A percentile compares a stretch with the other conserved stretches of the same genome.
Evolutionary conservation across 2,329 filamentous ascomycete species (phyloP).

Genomic region (Pseudogymnoascus sp.): DNA sequence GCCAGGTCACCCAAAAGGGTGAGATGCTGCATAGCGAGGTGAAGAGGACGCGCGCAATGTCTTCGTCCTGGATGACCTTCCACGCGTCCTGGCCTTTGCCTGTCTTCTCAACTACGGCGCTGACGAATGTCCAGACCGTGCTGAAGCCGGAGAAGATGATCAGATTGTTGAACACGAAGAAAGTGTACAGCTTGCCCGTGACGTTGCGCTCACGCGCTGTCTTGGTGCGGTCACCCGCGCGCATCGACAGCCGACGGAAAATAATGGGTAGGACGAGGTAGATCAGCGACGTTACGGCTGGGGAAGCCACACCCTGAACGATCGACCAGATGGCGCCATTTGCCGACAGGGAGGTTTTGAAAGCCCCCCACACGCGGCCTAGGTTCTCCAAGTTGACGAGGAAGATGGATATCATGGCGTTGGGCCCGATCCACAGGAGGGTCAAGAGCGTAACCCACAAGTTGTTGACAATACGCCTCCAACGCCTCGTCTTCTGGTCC

Average conservation of each 20-base stretch:
- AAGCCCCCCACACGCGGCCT: slow-evolving; percentile 68
- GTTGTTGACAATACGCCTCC: slow-evolving; percentile 69
- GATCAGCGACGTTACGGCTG: slow-evolving; percentile 76
- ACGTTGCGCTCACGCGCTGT: slow-evolving; percentile 89
- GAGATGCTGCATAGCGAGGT: slow-evolving; percentile 72
- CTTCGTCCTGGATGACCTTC: slow-evolving; percentile 55
- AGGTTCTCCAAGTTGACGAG: slow-evolving; percentile 77
- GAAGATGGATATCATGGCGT: slow-evolving; percentile 91
- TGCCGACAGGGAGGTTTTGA: slow-evolving; percentile 52
- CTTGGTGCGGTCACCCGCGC: slow-evolving; percentile 83
- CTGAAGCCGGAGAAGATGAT: slow-evolving; percentile 91
- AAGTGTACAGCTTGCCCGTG: slow-evolving; percentile 79
- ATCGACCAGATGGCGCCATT: slow-evolving; percentile 70
- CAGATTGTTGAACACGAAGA: slow-evolving; percentile 97
- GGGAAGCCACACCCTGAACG: slow-evolving; percentile 84
- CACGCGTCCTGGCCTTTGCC: slow-evolving; percentile 52
- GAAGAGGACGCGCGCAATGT: slow-evolving; percentile 58
- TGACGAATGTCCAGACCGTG: slow-evolving; percentile 66
- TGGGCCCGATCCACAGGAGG: slow-evolving; percentile 79
- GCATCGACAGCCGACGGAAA: slow-evolving; percentile 77
- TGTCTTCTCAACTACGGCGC: slow-evolving; percentile 52
- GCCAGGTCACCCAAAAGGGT: slow-evolving; percentile 88
- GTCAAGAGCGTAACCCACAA: slow-evolving; percentile 79
- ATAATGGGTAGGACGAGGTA: slow-evolving; percentile 85
- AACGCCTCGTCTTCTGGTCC: slow-evolving; percentile 56